Percentiles rank a stretch among this genome's conserved stretches.
phyloP scores from a whole-genome alignment of 2,329 filamentous ascomycete genomes.

The Aspergillus japonicus region DNA sequence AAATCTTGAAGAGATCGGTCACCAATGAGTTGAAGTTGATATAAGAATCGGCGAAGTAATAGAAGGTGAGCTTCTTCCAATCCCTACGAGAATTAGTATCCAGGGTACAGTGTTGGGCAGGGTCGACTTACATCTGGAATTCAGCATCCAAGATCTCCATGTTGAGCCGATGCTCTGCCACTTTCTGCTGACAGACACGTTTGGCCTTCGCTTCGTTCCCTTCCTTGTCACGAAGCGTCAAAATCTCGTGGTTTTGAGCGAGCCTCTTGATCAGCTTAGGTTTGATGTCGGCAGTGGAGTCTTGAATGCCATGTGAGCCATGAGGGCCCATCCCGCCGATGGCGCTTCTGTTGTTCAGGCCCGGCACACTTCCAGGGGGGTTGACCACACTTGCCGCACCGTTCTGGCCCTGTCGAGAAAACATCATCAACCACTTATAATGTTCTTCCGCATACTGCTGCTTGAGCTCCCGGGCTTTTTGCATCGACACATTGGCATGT shows the following conservation, averaged over 20 bases:
- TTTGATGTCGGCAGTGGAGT: constrained; percentile 74
- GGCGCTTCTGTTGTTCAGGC: constrained; percentile 65
- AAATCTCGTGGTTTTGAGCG: constrained; percentile 86
- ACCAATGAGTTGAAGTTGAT: constrained; percentile 99
- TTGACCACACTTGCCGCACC: constrained; percentile 43
- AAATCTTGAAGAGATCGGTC: constrained; percentile 97
- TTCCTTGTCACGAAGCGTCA: constrained; percentile 88
- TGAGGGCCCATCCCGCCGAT: constrained; percentile 77
- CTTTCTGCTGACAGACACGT: constrained; percentile 93
- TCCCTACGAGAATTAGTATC: constrained; percentile 61
- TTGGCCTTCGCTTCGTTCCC: constrained; percentile 97
- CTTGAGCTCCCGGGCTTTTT: constrained; percentile 82
- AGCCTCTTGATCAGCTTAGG: constrained; percentile 96
- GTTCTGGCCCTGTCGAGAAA: constrained; percentile 70
- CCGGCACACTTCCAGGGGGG: constrained; percentile 59
- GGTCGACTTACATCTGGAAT: constrained; percentile 84
- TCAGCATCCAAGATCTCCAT: constrained; percentile 99
- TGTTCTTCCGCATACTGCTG: constrained; percentile 92
- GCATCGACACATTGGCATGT: constrained; percentile 82
- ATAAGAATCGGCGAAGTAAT: constrained; percentile 96
- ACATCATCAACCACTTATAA: constrained; percentile 99
- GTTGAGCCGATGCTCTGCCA: constrained; percentile 86
- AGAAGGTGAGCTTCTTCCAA: constrained; percentile 98
- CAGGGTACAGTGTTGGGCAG: background rate
- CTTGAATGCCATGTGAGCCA: constrained; percentile 70